phyloP scores from a whole-genome alignment of 768 basidiomycete genomes.

The Scleroderma citrinum region DNA sequence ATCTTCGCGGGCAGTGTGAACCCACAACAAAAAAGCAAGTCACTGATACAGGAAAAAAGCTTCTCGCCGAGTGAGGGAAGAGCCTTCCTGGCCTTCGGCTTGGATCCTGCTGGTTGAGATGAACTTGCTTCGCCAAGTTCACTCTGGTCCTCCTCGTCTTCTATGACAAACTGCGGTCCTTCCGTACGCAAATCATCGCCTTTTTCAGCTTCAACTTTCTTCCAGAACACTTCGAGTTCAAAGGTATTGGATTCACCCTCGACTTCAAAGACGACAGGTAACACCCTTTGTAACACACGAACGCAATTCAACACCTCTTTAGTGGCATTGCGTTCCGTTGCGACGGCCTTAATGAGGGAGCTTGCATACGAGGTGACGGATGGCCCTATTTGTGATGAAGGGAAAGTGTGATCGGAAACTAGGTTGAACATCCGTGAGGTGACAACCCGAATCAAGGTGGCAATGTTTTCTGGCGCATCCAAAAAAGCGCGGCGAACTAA shows the following conservation, averaged over 20 bases:
- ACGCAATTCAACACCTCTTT: slow-evolving; percentile 90
- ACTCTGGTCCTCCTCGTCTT: slow-evolving; percentile 66
- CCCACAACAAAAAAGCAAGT: slow-evolving; percentile 89
- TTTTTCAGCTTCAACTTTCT: slow-evolving; percentile 46
- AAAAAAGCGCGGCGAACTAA: slow-evolving; percentile 77
- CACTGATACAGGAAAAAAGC: slow-evolving; percentile 73
- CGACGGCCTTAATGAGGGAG: slow-evolving; percentile 59
- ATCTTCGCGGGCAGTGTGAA: slow-evolving; percentile 81
- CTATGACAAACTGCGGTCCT: slow-evolving; percentile 78
- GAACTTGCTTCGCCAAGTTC: slow-evolving; percentile 34
- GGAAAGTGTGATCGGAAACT: slow-evolving; percentile 77
- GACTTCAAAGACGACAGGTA: slow-evolving; percentile 85
- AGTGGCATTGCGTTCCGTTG: slow-evolving; percentile 59
- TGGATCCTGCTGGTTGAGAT: slow-evolving; percentile 11
- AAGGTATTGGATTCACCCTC: slow-evolving; percentile 67
- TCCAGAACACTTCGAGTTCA: slow-evolving; percentile 84
- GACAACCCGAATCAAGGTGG: slow-evolving; percentile 71
- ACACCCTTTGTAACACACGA: slow-evolving; percentile 81
- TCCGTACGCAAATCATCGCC: slow-evolving; percentile 22
- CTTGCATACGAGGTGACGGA: slow-evolving; percentile 64
- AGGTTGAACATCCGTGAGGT: slow-evolving; percentile 66
- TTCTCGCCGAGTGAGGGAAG: slow-evolving; percentile 78
- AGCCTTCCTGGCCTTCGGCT: slow-evolving; percentile 36
- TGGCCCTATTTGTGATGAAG: slow-evolving; percentile 41
- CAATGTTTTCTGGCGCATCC: slow-evolving; percentile 82